Evolutionary conservation across 2,329 filamentous ascomycete genomes (phyloP), one percentile per base, ranked within the genome.

Genomic region (Pezicula neosporulosa): DNA sequence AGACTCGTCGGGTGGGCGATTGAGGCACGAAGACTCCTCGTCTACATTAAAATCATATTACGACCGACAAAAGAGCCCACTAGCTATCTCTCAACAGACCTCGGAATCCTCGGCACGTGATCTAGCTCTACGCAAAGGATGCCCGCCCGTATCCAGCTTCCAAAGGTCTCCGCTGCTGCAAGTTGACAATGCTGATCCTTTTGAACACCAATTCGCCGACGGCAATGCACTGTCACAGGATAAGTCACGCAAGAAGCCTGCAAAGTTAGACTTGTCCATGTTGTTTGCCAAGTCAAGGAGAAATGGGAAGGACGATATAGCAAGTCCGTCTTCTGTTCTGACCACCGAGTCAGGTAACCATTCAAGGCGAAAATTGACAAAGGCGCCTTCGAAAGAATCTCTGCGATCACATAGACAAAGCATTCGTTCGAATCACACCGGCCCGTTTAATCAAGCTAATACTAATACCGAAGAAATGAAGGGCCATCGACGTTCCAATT

Each of bases 31-130:
- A 45, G 67, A 69, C 27, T 77, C 75, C 9, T 69, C 71, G 9
- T 72, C 74, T 1, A 73, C 74, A 3, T 59, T 77, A 10, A 71
- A 68, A 54, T 76, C 75, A 41, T 71, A 73, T 52, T 77, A 76
- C 54, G 73, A 72, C 55, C 66, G 71, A 18, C 68, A 72, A 46
- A 72, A 70, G 48, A 68, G 68, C 4, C 67, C 69, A 16, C 62
- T 70, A 13, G 58, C 65, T 8, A 65, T 71, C 33, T 71, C 70
- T 39, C 70, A 74, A 54, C 70, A 74, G 53, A 72, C 70, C 3
- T 71, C 70, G n/a, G 67, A 66, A n/a, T 71, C 69, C 19, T 72
- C 70, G 7, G 63, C 66, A 41, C 61, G 69, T 36, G 70, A 72
- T 53, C 58, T 70, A 51, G 63, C 67, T 28, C 55, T 71, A 47